Percentiles rank a stretch among this genome's conserved stretches.
phyloP scores from a whole-genome alignment of 2,329 filamentous ascomycete genomes.

The Colletotrichum kahawae region DNA sequence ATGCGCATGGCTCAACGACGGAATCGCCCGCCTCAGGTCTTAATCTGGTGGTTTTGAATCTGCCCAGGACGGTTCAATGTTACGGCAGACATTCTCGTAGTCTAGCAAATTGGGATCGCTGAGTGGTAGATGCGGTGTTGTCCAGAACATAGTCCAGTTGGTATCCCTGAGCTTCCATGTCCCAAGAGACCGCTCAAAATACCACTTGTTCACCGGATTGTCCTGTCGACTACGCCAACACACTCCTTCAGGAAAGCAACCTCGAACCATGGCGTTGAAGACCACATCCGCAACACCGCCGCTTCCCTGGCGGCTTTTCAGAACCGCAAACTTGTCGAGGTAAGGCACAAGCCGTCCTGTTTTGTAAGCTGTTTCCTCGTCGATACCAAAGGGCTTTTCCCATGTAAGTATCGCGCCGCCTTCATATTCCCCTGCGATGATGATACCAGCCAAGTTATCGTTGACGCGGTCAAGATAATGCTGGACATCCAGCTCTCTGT shows the following conservation, averaged over 20 bases:
- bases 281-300: conserved; percentile 95
- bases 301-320: conserved; percentile 85
- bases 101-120: conserved; percentile 63
- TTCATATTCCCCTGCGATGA: conserved; percentile 96
- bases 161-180: conserved; percentile 81
- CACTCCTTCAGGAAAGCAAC: conserved; percentile 86
- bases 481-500: conserved; percentile 79
- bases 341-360: conserved; percentile 81
- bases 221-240: conserved; percentile 90
- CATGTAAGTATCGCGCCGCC: conserved; percentile 94
- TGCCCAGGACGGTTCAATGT: conserved; percentile 67
- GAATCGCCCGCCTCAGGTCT: neutral
- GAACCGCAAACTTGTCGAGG: conserved; percentile 95
- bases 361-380: conserved; percentile 57
- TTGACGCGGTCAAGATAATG: conserved; percentile 85
- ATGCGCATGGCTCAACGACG: neutral
- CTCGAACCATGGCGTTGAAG: conserved; percentile 92
- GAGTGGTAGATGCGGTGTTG: conserved; percentile 69
- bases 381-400: conserved; percentile 74
- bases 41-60: conserved; percentile 50
- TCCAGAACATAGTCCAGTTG: conserved; percentile 99
- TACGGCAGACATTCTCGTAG: conserved; percentile 77
- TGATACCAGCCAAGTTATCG: conserved; percentile 83
- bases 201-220: conserved; percentile 99
- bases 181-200: conserved; percentile 88